phyloP scores from a whole-genome alignment of 345 rosid genomes.

The Lumnitzera littorea region DNA sequence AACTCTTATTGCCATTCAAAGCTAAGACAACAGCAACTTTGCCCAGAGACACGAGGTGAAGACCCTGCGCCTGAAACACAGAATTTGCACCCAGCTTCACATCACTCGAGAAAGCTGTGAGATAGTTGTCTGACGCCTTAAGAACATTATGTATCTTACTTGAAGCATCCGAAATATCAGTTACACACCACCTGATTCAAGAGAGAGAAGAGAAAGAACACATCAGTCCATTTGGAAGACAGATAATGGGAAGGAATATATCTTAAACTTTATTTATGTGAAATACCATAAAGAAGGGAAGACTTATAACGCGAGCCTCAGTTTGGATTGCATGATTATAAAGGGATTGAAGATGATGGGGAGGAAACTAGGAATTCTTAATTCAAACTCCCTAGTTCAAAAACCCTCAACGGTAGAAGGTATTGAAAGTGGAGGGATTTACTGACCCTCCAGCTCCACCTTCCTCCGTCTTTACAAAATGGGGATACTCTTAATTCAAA shows the following conservation, averaged over 20 bases:
- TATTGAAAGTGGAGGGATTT: too few relatives aligned
- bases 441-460: too few relatives aligned
- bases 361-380: too few relatives aligned
- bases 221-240: not conserved
- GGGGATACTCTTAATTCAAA: too few relatives aligned
- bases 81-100: slow-evolving; percentile 31
- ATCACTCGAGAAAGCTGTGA: slow-evolving; percentile 25
- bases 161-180: slow-evolving; percentile 9
- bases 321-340: too few relatives aligned
- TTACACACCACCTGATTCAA: slow-evolving; percentile 6
- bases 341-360: too few relatives aligned
- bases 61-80: slow-evolving; percentile 42
- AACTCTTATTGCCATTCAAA: slow-evolving; percentile 23
- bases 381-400: too few relatives aligned
- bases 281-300: too few relatives aligned
- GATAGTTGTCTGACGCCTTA: slow-evolving; percentile 31
- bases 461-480: too few relatives aligned
- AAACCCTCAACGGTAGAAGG: too few relatives aligned
- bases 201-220: not conserved
- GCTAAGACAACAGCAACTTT: slow-evolving; percentile 57
- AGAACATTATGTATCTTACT: slow-evolving; percentile 32
- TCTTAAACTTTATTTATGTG: too few relatives aligned
- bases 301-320: too few relatives aligned
- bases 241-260: not conserved
- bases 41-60: slow-evolving; percentile 44